Evolutionary conservation across 345 rosid genomes (phyloP).

Genomic region (Combretum micranthum): DNA sequence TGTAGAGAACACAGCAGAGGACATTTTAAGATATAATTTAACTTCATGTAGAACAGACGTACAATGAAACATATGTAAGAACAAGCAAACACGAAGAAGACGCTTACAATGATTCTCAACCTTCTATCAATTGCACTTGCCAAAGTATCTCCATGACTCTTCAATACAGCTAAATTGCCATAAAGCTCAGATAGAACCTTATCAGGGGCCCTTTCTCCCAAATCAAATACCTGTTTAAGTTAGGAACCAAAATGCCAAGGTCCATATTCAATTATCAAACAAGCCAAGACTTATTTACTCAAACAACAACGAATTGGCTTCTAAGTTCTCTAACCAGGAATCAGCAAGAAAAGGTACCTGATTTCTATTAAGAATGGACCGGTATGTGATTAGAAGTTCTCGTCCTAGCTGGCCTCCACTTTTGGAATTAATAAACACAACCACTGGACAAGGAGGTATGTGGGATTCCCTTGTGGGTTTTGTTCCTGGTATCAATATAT

Average conservation of each 20-base stretch:
- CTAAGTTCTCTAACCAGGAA: not conserved
- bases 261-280: too few species aligned
- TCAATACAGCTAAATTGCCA: conserved; percentile 30
- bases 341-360: conserved; percentile 29
- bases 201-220: conserved; percentile 47
- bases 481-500: conserved; percentile 32
- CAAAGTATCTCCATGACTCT: conserved; percentile 37
- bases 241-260: too few species aligned
- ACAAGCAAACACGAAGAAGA: not conserved
- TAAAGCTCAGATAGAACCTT: conserved; percentile 40
- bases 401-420: conserved; percentile 79
- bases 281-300: too few species aligned
- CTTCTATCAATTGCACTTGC: conserved; percentile 41
- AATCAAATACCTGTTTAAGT: conserved; percentile 47
- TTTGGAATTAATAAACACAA: conserved; percentile 59
- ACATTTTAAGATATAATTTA: not conserved
- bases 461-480: conserved; percentile 4
- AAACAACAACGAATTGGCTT: too few species aligned
- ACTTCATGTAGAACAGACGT: not conserved
- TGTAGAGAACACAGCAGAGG: conserved; percentile 10
- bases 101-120: conserved; percentile 60
- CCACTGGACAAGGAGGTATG: conserved; percentile 45
- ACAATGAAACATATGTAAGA: not conserved
- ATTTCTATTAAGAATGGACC: conserved; percentile 41
- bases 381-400: conserved; percentile 47